Evolutionary conservation across 441 rosid species (phyloP), one percentile per base, ranked within the genome.

Genomic region (Rhodomyrtus psidioides): DNA sequence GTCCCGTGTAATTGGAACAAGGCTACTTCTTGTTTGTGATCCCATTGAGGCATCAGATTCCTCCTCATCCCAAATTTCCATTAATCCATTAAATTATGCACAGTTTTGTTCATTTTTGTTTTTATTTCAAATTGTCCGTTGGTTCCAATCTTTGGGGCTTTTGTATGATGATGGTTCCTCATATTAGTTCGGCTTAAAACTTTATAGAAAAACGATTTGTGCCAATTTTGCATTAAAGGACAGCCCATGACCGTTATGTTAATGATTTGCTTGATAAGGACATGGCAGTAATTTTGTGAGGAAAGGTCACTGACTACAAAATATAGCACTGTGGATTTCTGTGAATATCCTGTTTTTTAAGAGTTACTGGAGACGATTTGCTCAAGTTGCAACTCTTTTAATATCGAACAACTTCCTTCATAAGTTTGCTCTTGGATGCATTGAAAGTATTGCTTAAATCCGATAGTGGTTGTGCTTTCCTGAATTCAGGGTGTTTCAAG

Each of bases 401-500:
- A 39, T 70, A 24, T 10, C 21, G 1, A 39, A 5, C 23, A 24
- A 70, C 79, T 70, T 70, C 26, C 49, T 2, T 39, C 26, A 21
- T 70, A 39, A 21, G 49, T 70, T 39, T 70, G 49, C 49, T 12
- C 42, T 70, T 70, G 79, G 79, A 70, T 70, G 49, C 49, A 19
- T 39, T 70, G 16, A 70, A 39, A 42, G 79, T 70, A 46, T 82
- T 56, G 39, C 58, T 60, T 54, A 65, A 88, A 55, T 74, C 82
- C 86, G 76, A 85, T 83, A 34, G 15, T 70, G 34, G 24, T 79
- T 85, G 81, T 24, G 16, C 59, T 83, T 79, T 87, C 62, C 81
- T 85, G 46, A 85, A 51, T 14, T 82, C 92, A 97, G 99, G 99
- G 99, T 84, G 96, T 97, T 87, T 91, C 94, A 53, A 95, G 94